phyloP scores from a whole-genome alignment of 163 green algal species.

The Scenedesmus sp. region DNA sequence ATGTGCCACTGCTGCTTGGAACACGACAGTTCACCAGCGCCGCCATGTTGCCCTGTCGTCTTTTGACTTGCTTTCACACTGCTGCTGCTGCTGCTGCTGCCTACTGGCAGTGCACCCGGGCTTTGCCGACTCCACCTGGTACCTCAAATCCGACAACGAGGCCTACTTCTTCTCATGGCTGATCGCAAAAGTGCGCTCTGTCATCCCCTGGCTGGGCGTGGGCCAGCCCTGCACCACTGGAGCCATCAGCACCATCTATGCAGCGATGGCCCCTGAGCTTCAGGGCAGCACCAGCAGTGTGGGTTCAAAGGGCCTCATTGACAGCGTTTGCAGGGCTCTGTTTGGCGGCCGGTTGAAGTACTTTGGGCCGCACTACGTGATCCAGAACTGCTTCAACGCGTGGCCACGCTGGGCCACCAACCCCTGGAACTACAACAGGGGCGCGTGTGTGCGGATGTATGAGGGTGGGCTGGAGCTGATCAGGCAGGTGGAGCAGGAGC shows the following conservation, averaged over 20 bases:
- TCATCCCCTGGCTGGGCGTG: neutral
- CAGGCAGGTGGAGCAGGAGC: constrained; percentile 20
- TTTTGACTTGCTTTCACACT: neutral
- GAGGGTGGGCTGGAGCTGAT: neutral
- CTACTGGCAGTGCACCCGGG: constrained; percentile 46
- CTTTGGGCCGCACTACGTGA: constrained; percentile 6
- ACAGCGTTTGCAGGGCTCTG: constrained; percentile 9
- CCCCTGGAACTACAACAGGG: constrained; percentile 32
- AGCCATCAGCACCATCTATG: constrained; percentile 39
- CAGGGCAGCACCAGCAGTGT: constrained; percentile 14
- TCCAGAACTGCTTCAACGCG: constrained; percentile 45
- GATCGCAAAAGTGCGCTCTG: neutral
- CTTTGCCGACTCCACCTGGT: constrained; percentile 44
- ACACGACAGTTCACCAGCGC: too few species aligned
- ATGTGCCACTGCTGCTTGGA: too few species aligned
- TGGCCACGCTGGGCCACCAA: constrained; percentile 6
- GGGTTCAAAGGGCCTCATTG: neutral
- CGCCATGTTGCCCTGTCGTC: too few species aligned
- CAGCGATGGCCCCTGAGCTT: constrained; percentile 27
- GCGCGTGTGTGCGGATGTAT: constrained; percentile 18
- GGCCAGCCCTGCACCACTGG: constrained; percentile 15
- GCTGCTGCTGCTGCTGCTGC: constrained; percentile 27
- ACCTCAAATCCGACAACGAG: constrained; percentile 35
- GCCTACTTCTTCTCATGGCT: constrained; percentile 44
- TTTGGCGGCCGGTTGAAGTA: constrained; percentile 30